Conservation (phyloP, 2,329 filamentous ascomycete genomes). For the Domatiomyces globalis region DNA sequence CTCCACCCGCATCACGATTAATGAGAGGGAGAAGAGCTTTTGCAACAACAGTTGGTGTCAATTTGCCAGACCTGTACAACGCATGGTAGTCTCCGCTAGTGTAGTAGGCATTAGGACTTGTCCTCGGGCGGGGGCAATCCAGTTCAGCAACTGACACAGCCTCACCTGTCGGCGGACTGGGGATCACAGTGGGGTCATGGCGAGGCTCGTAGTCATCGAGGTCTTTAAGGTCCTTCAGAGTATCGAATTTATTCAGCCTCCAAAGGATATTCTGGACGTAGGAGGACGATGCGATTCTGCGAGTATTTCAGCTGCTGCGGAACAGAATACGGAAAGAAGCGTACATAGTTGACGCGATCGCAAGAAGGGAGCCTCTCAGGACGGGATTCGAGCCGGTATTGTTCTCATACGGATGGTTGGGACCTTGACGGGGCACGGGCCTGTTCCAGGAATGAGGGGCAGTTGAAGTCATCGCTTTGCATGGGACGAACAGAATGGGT, state of each 20-base stretch:
- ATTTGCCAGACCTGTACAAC: conserved; percentile 53
- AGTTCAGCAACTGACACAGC: conserved; percentile 12
- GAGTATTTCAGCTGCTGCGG: background rate
- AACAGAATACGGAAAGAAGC: conserved; percentile 10
- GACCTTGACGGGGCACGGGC: conserved; percentile 27
- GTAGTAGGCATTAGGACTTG: conserved; percentile 40
- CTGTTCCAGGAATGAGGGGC: conserved; percentile 18
- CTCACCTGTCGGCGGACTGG: conserved; percentile 20
- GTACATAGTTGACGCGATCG: conserved; percentile 48
- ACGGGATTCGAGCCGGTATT: conserved; percentile 52
- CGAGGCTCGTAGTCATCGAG: conserved; percentile 41
- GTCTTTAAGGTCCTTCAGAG: conserved; percentile 40
- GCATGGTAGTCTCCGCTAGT: conserved; percentile 64
- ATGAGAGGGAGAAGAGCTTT: conserved; percentile 60
- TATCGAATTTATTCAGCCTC: conserved; percentile 54
- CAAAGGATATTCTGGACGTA: conserved; percentile 53
- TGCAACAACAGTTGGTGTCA: conserved; percentile 59
- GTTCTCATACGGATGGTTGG: conserved; percentile 32
- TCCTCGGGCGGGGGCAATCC: conserved; percentile 24
- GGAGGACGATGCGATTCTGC: conserved; percentile 44
- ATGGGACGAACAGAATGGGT: background rate
- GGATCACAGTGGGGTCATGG: conserved; percentile 45
- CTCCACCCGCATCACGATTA: conserved; percentile 42
- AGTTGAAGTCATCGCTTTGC: conserved; percentile 18
- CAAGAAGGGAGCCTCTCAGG: conserved; percentile 51